Base-by-base conservation (phyloP, 768 basidiomycete species). In the Naganishia antarctica region DNA sequence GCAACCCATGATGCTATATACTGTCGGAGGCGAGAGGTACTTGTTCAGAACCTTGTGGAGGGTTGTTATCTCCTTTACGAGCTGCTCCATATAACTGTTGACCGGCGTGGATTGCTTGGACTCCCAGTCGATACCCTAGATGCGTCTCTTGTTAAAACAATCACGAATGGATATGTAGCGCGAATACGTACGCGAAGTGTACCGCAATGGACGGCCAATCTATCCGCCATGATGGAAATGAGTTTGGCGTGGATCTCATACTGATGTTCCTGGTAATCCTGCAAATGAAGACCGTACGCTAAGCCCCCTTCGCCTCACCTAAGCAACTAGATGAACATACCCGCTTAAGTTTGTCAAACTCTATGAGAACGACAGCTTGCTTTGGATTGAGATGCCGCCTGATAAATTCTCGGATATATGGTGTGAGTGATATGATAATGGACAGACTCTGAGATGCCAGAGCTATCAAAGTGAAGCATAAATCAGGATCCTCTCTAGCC, bases 201-300 rank as follows among this genome's bases (percentile, higher is more conserved):
- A 70, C 84, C 86, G 74, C 91, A 87, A 75, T 98, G 94, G 1
- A 87, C 86, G 70, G 81, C 84, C 47, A 98, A 80, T 63, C 94
- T 84, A 78, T 98, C 94, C 41, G 91, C 88, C 96, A 99, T 99
- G 79, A 98, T 99, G 45, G 91, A 89, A 65, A 99, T 87, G 61
- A 99, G 82, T 80, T 99, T 99, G 58, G 90, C 84, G 77, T 98
- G 94, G 60, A 99, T 98, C 81, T 98, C 96, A 73, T 94, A 90
- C 78, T 99, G 96, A 78, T 99, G 96, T 77, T 98, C 96, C 82
- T 98, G 94, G 73, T 89, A 98, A 78, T 98, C 96, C 87, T 93
- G 73, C 21, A 12, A 40, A 44, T 15, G 34, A 7, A 37, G 13
- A 23, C 63, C 47, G 11, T 5, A 25, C 8, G 21, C 34, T 68